phyloP scores from a whole-genome alignment of 768 basidiomycete genomes.

The Pleurotus cornucopiae region DNA sequence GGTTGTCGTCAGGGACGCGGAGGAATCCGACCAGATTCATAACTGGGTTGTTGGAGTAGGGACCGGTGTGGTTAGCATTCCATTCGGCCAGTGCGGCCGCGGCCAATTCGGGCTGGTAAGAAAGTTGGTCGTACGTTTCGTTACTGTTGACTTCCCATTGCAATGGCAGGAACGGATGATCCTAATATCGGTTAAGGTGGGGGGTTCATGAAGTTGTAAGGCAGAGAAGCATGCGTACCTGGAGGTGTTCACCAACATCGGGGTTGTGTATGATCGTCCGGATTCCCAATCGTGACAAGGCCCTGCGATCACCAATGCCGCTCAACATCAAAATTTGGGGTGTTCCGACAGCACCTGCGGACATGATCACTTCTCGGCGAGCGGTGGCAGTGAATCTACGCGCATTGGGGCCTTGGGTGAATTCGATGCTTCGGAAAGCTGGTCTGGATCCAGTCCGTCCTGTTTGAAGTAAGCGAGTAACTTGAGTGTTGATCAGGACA shows the following conservation, averaged over 20 bases:
- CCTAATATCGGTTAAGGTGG: slow-evolving; percentile 11
- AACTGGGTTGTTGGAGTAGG: neutral
- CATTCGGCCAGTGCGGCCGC: slow-evolving; percentile 22
- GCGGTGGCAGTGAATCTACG: slow-evolving; percentile 22
- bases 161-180: slow-evolving; percentile 20
- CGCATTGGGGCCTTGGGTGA: slow-evolving; percentile 29
- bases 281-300: slow-evolving; percentile 34
- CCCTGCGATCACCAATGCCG: slow-evolving; percentile 47
- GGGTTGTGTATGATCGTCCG: slow-evolving; percentile 28
- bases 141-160: slow-evolving; percentile 20
- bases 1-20: slow-evolving; percentile 14
- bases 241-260: slow-evolving; percentile 29
- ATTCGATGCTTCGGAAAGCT: slow-evolving; percentile 44
- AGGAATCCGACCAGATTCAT: slow-evolving; percentile 15
- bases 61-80: slow-evolving; percentile 18
- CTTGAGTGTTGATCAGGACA: slow-evolving; percentile 37
- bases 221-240: neutral
- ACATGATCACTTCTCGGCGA: slow-evolving; percentile 31
- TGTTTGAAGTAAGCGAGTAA: slow-evolving; percentile 43
- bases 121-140: slow-evolving; percentile 21
- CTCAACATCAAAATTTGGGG: slow-evolving; percentile 46
- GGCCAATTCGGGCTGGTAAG: slow-evolving; percentile 18
- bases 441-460: slow-evolving; percentile 22
- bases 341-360: slow-evolving; percentile 29
- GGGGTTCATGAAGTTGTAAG: neutral